Conservation (phyloP, 345 rosid genomes). For the Hypericum androsaemum region DNA sequence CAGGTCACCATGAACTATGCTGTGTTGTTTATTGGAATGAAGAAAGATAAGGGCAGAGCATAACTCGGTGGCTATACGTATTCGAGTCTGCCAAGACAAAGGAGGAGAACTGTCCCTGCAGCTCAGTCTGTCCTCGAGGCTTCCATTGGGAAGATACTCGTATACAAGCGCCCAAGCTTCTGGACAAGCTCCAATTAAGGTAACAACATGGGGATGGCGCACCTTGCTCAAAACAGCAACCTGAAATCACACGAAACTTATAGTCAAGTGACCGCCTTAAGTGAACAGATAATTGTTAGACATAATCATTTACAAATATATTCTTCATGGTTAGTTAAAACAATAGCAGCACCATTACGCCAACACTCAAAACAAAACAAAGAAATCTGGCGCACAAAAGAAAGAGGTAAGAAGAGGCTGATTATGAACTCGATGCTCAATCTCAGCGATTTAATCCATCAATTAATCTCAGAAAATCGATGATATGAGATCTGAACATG, state of each 20-base stretch:
- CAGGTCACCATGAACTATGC: slow-evolving; percentile 79
- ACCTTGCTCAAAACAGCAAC: slow-evolving; percentile 73
- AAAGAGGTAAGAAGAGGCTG: too few relatives aligned
- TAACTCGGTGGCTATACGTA: slow-evolving; percentile 67
- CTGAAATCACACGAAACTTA: slow-evolving; percentile 26
- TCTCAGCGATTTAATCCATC: too few relatives aligned
- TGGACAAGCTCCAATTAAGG: slow-evolving; percentile 81
- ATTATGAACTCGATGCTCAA: too few relatives aligned
- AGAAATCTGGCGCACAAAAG: too few relatives aligned
- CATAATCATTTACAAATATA: background rate
- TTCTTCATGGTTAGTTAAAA: background rate
- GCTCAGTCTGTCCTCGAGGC: slow-evolving; percentile 85
- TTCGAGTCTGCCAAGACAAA: slow-evolving; percentile 79
- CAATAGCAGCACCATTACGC: too few relatives aligned
- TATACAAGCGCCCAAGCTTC: slow-evolving; percentile 76
- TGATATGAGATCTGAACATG: too few relatives aligned
- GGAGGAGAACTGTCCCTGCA: slow-evolving; percentile 72
- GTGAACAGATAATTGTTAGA: too few relatives aligned
- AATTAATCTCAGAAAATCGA: too few relatives aligned
- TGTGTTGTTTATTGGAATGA: slow-evolving; percentile 68
- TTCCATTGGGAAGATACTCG: slow-evolving; percentile 79
- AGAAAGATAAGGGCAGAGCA: slow-evolving; percentile 82
- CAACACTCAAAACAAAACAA: too few relatives aligned
- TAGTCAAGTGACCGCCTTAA: background rate
- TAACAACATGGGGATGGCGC: slow-evolving; percentile 84